Evolutionary conservation across 176 grass and related monocot genomes (phyloP), one percentile per base, ranked within the genome.

Genomic region (Cocos nucifera): DNA sequence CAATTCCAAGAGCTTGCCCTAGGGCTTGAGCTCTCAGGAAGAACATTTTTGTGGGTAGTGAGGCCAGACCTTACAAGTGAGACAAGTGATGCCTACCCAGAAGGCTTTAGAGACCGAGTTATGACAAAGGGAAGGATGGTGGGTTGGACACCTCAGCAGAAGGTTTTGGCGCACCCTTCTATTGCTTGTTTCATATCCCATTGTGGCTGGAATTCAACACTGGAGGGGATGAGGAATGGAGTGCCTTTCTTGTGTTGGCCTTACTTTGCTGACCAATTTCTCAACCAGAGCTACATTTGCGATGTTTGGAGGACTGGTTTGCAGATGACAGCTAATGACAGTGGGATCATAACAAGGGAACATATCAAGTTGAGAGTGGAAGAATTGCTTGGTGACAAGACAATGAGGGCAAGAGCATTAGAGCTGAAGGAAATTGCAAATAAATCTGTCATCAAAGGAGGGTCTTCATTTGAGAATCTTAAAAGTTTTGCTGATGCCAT

Each of bases 1-100:
- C 64, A 51, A 60, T 64, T 94, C 51, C 66, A 82, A 14, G 89
- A 88, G 71, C 81, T 94, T 15, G 84, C 80, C 0, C 29, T 84
- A 16, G 84, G 80, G 50, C 71, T 94, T 17, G 59, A 55, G 57
- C 66, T 73, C 32, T 50, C 63, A 2, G 53, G 61, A 22, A 51
- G 52, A 15, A 77, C 80, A 12, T 94, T 94, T 58, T 23, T 94
- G 28, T 88, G 84, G 80, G 89, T 85, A 3, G 73, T 83, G 56
- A 56, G 89, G 26, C 67, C 75, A 3, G 86, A 81, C 53, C 74
- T 78, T 21, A 48, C 63, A 17, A 17, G 19, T 5, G 74, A 48
- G 0, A 28, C 28, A 9, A 19, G 7, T 7, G 15, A 79, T 19
- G 59, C 51, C 19, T 94, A 79, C 68, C 23, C 79, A 2, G 61